Evolutionary conservation across 2,329 filamentous ascomycete species (phyloP).

Genomic region (Nemania diffusa): DNA sequence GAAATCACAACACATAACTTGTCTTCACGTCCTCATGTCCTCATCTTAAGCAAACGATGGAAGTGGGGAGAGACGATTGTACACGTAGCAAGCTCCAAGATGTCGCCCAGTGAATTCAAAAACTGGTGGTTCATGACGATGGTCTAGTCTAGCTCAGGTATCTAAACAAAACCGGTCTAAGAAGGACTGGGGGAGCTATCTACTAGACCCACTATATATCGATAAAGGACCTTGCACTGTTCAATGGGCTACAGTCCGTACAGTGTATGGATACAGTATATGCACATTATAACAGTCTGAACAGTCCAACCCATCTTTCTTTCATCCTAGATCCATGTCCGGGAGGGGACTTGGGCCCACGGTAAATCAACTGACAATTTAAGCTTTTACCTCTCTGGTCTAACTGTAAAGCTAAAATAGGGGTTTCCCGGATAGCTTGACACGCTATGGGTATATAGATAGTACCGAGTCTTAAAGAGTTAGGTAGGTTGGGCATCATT

Average conservation of each 20-base stretch:
- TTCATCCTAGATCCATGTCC: too few species aligned
- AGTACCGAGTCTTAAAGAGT: too few species aligned
- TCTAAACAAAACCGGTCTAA: slow-evolving; percentile 1
- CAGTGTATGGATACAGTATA: neutral
- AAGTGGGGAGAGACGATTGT: neutral
- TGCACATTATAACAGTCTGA: neutral
- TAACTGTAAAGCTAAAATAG: too few species aligned
- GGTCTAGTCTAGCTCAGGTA: neutral
- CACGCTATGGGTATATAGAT: too few species aligned
- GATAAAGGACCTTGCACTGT: neutral
- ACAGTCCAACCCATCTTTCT: too few species aligned
- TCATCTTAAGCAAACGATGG: neutral
- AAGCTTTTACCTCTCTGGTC: too few species aligned
- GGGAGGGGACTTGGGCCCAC: too few species aligned
- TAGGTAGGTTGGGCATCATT: too few species aligned
- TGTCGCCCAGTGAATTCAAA: neutral
- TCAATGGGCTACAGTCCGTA: neutral
- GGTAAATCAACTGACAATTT: too few species aligned
- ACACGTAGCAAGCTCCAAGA: neutral
- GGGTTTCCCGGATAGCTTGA: too few species aligned
- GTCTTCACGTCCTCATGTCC: neutral
- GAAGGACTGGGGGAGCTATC: neutral
- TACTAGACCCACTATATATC: neutral
- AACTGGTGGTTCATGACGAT: slow-evolving; percentile 19
- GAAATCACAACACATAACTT: neutral